A percentile compares a stretch with the other conserved stretches of the same genome.
Conservation (phyloP, 768 basidiomycete species). For the Pilatotrama ljubarskyi region DNA sequence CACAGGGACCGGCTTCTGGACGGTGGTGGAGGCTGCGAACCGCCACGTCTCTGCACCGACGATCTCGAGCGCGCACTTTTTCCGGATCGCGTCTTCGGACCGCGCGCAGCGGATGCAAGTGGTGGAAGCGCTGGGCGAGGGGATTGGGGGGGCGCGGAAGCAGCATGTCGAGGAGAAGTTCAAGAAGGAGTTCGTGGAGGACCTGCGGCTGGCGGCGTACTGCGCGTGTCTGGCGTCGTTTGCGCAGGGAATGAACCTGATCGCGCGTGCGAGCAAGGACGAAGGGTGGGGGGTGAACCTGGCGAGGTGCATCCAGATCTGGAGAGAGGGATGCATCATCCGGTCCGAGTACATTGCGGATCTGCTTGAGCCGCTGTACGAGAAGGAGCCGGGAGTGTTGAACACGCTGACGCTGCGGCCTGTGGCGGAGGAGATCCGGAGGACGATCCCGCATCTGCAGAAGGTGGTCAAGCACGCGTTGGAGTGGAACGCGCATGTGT, state of each 20-base stretch:
- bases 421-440: conserved; percentile 18
- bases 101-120: conserved; percentile 23
- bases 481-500: conserved; percentile 23
- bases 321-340: conserved; percentile 28
- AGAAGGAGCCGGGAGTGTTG: conserved; percentile 10
- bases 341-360: conserved; percentile 26
- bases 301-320: conserved; percentile 23
- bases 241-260: conserved; percentile 24
- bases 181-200: conserved; percentile 14
- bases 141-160: conserved; percentile 16
- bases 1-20: conserved; percentile 25
- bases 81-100: conserved; percentile 27
- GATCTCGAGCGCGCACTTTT: conserved; percentile 26
- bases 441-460: conserved; percentile 13
- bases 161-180: conserved; percentile 15
- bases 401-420: conserved; percentile 18
- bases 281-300: conserved; percentile 24
- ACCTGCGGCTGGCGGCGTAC: conserved; percentile 25
- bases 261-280: conserved; percentile 24
- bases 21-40: conserved; percentile 24
- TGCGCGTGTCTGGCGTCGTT: conserved; percentile 23
- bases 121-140: conserved; percentile 16
- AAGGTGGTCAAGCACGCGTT: conserved; percentile 14
- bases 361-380: conserved; percentile 21
- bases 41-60: conserved; percentile 24